Evolutionary conservation across 2,329 filamentous ascomycete species (phyloP), one percentile per base, ranked within the genome.

Genomic region (Rhynchosporium secalis): DNA sequence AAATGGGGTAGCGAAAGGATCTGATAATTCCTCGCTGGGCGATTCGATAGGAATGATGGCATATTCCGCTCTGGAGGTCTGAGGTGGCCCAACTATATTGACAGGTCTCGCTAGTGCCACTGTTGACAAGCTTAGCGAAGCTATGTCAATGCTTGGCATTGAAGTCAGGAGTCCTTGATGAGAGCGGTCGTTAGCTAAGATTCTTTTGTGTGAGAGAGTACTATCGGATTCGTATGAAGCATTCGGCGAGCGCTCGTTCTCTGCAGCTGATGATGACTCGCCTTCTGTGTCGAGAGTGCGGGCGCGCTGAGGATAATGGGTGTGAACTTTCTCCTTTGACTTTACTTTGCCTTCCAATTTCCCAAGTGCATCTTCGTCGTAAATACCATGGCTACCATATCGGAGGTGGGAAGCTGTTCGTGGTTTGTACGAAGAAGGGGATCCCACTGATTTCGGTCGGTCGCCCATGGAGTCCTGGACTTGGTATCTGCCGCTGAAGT

Each of bases 401-500:
- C 73, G 71, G 46, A 75, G 64, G 26, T 73, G 70, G 6, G 74
- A 76, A 15, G 73, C 72, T 51, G 65, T 72, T 52, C 66, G 69
- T 51, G 74, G 74, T 61, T 75, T 71, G 54, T 76, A 76, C 20
- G 70, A 69, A 31, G 60, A 56, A 13, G 61, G 67, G 26, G 64
- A 46, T 38, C 33, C 40, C 29, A 56, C 40, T n/a, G 58, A 57
- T 7, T 46, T 62, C n/a, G 55, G 48, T 45, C 43, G 45, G 28
- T 61, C 51, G 46, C 26, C 38, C 7, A 36, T 38, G 12, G 29
- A 15, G 8, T 60, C 55, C 5, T 57, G 46, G 13, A 46, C 36
- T 33, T 58, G 55, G 28, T 28, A n/a, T 15, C 12, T 13, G 59
- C 51, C 43, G 28, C 62, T 63, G 13, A 60, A 29, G 33, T 58